Evolutionary conservation across 345 rosid genomes (phyloP).

Genomic region (Carallia pectinifolia): DNA sequence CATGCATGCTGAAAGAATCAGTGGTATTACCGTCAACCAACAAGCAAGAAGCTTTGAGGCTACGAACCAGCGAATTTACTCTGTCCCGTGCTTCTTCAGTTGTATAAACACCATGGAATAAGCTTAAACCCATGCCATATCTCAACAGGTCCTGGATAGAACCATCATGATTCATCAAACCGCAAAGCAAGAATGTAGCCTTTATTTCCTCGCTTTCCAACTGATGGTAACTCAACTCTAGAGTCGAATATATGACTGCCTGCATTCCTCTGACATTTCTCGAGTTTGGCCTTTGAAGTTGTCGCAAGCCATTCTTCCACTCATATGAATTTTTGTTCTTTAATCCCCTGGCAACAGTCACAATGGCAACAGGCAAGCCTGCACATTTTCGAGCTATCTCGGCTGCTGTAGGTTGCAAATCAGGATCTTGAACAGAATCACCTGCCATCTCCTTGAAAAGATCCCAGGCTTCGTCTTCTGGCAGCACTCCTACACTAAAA

Average conservation of each 20-base stretch:
- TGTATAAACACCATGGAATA: constrained; percentile 7
- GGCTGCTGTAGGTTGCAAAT: not conserved
- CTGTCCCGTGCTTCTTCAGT: constrained; percentile 9
- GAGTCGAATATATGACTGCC: not conserved
- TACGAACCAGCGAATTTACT: not conserved
- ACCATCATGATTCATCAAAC: not conserved
- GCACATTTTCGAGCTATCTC: not conserved
- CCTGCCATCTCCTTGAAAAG: constrained; percentile 4
- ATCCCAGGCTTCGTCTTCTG: constrained; percentile 2
- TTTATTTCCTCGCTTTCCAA: not conserved
- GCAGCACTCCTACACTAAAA: not conserved
- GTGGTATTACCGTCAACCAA: not conserved
- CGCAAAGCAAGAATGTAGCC: constrained; percentile 10
- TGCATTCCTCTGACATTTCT: not conserved
- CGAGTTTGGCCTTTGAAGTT: not conserved
- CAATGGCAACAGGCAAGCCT: constrained; percentile 4
- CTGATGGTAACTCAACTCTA: not conserved
- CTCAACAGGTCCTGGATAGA: not conserved
- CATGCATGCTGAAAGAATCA: constrained; percentile 24
- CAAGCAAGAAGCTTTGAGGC: constrained; percentile 24
- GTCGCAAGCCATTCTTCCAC: constrained; percentile 8
- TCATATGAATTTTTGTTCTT: not conserved
- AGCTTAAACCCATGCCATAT: constrained; percentile 17
- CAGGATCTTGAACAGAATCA: not conserved
- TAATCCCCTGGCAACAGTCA: not conserved